Base-by-base conservation (phyloP, 768 basidiomycete species). In the Mycena filopes region DNA sequence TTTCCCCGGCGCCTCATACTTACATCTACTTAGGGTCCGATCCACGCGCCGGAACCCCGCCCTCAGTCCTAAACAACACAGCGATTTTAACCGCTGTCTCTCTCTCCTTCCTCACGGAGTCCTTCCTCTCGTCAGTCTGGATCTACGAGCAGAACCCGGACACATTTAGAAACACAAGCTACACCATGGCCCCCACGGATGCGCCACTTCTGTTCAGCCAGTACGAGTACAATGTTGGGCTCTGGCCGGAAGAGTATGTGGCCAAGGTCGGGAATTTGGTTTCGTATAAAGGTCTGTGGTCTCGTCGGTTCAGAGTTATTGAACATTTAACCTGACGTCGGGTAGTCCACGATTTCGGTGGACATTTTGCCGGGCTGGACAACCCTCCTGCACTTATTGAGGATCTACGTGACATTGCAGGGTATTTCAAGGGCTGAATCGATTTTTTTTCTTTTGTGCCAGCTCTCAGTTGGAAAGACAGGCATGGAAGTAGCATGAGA, bases 41-140 rank as follows among this genome's bases (percentile, higher is more conserved):
- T 63, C 45, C 70, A 49, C 60, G 65, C 57, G 48, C 60, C 6
- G 60, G 60, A 29, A 62, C 53, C 4, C 57, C 58, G 10, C 62
- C 55, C 15, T 63, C 54, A 6, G 40, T 45, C 36, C 42, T 63
- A 33, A 38, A 59, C 40, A 25, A 46, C 28, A 43, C 49, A 5
- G 64, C 65, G 18, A 68, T 73, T 47, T 56, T 72, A 20, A 71
- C 68, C 28, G 65, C 71, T 2, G 62, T 73, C 31, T 73, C 74
- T 16, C 63, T 74, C 4, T 74, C 73, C 66, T 71, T 57, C 46
- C 70, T 74, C 55, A 70, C 72, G 26, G 28, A 59, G 11, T 61
- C 72, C 8, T 70, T 73, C 60, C 42, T 59, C 1, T 70, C 70
- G 11, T 67, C 73, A 8, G 47, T 60, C 18, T 61, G 69, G 46